Conservation (phyloP, 2,329 filamentous ascomycete genomes). For the Alternaria dauci region DNA sequence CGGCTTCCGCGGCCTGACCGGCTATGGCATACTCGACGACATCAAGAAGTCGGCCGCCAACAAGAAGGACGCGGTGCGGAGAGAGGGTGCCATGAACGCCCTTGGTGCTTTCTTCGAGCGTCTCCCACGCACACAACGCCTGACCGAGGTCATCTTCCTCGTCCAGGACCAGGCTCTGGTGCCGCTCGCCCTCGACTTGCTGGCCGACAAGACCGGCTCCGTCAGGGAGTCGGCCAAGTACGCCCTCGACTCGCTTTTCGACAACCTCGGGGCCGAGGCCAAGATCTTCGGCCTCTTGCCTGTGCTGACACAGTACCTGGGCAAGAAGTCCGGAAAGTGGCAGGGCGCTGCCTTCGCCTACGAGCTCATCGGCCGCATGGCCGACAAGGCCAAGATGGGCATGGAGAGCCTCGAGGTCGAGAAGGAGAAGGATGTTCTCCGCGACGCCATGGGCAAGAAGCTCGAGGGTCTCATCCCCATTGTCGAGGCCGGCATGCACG, state of each 20-base stretch:
- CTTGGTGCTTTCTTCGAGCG: conserved; percentile 93
- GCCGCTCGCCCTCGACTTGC: conserved; percentile 77
- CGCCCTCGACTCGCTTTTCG: conserved; percentile 87
- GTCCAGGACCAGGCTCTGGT: conserved; percentile 81
- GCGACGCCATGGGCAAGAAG: conserved; percentile 88
- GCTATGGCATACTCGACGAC: conserved; percentile 69
- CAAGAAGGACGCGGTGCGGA: conserved; percentile 87
- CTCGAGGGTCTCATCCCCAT: conserved; percentile 88
- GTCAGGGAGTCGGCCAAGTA: conserved; percentile 94
- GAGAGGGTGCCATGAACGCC: conserved; percentile 94
- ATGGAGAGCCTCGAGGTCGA: conserved; percentile 86
- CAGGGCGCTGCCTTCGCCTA: conserved; percentile 91
- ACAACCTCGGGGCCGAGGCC: conserved; percentile 79
- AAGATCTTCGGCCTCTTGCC: conserved; percentile 85
- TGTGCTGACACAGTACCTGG: conserved; percentile 75
- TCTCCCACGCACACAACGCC: conserved; percentile 77
- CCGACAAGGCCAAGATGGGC: conserved; percentile 89
- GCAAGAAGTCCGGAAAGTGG: conserved; percentile 91
- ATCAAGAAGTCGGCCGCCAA: conserved; percentile 82
- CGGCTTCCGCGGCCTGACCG: conserved; percentile 68
- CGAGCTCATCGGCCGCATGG: conserved; percentile 88
- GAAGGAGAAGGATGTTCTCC: conserved; percentile 84
- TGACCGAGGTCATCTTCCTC: conserved; percentile 83
- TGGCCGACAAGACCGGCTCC: conserved; percentile 88
- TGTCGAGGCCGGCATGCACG: conserved; percentile 93